A percentile compares a stretch with the other conserved stretches of the same genome.
Evolutionary conservation across 2,329 filamentous ascomycete genomes (phyloP).

Genomic region (Alternaria gaisen): DNA sequence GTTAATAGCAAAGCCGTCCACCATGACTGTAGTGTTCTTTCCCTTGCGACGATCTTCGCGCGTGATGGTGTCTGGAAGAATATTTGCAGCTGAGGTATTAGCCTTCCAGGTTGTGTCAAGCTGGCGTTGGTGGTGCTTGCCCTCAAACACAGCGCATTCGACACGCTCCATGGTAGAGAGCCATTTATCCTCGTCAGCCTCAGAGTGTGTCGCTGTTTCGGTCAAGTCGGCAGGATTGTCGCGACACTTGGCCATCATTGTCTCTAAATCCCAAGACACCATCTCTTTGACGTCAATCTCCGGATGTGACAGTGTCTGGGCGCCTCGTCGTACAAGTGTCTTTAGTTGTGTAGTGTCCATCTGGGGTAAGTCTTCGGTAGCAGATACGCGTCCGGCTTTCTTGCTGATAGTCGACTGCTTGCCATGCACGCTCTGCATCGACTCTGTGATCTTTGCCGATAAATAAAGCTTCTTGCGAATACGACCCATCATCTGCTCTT

Average conservation of each 20-base stretch:
- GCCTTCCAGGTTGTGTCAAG: constrained; percentile 37
- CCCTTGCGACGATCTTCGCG: constrained; percentile 61
- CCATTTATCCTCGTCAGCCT: constrained; percentile 65
- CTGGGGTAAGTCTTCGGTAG: constrained; percentile 60
- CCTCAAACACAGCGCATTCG: constrained; percentile 66
- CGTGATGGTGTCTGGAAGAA: constrained; percentile 51
- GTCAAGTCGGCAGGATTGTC: constrained; percentile 59
- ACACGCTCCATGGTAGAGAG: constrained; percentile 65
- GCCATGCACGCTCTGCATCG: constrained; percentile 63
- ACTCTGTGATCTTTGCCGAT: constrained; percentile 67
- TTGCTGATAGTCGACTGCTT: constrained; percentile 38
- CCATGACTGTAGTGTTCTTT: constrained; percentile 67
- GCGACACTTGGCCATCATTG: constrained; percentile 63
- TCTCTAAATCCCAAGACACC: constrained; percentile 65
- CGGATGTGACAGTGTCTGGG: constrained; percentile 61
- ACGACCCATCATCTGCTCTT: constrained; percentile 66
- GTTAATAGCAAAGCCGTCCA: constrained; percentile 64
- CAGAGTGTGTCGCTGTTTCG: constrained; percentile 45
- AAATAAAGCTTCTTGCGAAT: constrained; percentile 71
- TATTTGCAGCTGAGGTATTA: constrained; percentile 41
- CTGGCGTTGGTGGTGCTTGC: constrained; percentile 59
- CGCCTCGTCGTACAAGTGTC: constrained; percentile 63
- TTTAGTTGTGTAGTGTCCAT: constrained; percentile 63
- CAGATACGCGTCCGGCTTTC: constrained; percentile 21
- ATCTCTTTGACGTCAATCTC: constrained; percentile 65